Percentiles rank a stretch among this genome's conserved stretches.
Conservation (phyloP, 2,329 filamentous ascomycete genomes). For the Pseudocercospora vitis region DNA sequence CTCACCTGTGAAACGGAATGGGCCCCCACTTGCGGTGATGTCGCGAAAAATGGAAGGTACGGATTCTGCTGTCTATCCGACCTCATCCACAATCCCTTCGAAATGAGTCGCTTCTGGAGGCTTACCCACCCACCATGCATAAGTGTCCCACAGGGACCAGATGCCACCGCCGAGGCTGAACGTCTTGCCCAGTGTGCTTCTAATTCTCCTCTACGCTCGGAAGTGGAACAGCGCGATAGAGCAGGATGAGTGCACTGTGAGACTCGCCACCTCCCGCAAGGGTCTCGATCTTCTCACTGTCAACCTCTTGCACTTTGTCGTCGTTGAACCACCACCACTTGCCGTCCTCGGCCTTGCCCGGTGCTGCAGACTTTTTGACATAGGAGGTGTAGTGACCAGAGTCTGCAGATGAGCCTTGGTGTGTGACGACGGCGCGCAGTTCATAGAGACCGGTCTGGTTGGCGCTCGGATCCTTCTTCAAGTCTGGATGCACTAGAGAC, state of each 20-base stretch:
- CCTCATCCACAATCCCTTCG: neutral
- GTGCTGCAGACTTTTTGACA: slow-evolving; percentile 86
- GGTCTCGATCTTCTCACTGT: slow-evolving; percentile 84
- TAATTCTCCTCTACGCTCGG: slow-evolving; percentile 45
- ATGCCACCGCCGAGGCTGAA: too few relatives aligned
- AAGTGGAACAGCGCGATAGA: slow-evolving; percentile 73
- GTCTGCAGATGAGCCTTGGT: slow-evolving; percentile 94
- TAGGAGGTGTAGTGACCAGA: slow-evolving; percentile 98
- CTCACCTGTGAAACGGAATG: neutral
- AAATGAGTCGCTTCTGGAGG: too few relatives aligned
- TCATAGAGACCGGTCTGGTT: slow-evolving; percentile 97
- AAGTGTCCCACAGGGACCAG: too few relatives aligned
- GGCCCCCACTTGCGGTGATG: neutral
- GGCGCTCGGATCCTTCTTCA: slow-evolving; percentile 74
- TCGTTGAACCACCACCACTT: slow-evolving; percentile 99
- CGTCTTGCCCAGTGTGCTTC: too few relatives aligned
- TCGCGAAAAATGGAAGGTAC: neutral
- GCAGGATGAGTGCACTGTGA: slow-evolving; percentile 76
- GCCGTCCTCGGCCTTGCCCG: slow-evolving; percentile 82
- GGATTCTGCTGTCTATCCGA: neutral
- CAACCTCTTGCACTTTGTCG: slow-evolving; percentile 91
- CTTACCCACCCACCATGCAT: too few relatives aligned
- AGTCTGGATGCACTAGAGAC: slow-evolving; percentile 70
- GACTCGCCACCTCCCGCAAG: slow-evolving; percentile 81
- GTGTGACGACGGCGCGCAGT: slow-evolving; percentile 88